Conservation (phyloP, 139 green algal species). For the Coccomyxa sp. region DNA sequence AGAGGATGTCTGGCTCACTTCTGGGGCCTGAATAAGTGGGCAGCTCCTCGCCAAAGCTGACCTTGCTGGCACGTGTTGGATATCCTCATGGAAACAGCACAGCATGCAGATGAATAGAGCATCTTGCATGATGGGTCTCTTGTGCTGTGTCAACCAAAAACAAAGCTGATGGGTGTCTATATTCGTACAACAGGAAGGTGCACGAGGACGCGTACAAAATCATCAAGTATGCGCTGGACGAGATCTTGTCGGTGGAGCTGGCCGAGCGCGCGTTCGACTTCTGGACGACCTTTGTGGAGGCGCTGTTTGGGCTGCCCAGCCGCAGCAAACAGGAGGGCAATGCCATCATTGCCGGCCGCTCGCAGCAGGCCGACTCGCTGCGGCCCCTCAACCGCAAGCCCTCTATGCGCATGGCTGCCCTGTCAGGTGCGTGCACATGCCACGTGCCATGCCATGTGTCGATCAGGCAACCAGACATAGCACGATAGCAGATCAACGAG, state of each 20-base stretch:
- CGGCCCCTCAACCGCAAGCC: neutral
- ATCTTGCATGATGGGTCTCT: too few relatives aligned
- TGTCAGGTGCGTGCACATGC: neutral
- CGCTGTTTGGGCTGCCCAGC: slow-evolving; percentile 72
- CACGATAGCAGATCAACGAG: too few relatives aligned
- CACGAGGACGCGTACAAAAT: slow-evolving; percentile 76
- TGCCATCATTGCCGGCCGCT: slow-evolving; percentile 1
- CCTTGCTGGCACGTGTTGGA: neutral
- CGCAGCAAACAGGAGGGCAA: slow-evolving; percentile 27
- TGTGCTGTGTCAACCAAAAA: too few relatives aligned
- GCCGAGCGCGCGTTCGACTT: slow-evolving; percentile 54
- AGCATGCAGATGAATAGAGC: neutral
- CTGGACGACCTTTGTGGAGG: slow-evolving; percentile 80
- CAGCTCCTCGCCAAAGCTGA: too few relatives aligned
- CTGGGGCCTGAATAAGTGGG: too few relatives aligned
- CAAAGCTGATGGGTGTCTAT: too few relatives aligned
- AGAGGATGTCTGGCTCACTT: too few relatives aligned
- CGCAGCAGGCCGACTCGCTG: too few relatives aligned
- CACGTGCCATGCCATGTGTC: too few relatives aligned
- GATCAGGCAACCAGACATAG: too few relatives aligned
- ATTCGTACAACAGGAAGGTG: slow-evolving; percentile 12
- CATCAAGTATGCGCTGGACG: slow-evolving; percentile 59
- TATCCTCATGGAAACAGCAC: neutral
- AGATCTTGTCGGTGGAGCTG: slow-evolving; percentile 49
- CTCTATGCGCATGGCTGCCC: neutral